phyloP scores from a whole-genome alignment of 1,284 basidiomycete species.

The Trametes pubescens region DNA sequence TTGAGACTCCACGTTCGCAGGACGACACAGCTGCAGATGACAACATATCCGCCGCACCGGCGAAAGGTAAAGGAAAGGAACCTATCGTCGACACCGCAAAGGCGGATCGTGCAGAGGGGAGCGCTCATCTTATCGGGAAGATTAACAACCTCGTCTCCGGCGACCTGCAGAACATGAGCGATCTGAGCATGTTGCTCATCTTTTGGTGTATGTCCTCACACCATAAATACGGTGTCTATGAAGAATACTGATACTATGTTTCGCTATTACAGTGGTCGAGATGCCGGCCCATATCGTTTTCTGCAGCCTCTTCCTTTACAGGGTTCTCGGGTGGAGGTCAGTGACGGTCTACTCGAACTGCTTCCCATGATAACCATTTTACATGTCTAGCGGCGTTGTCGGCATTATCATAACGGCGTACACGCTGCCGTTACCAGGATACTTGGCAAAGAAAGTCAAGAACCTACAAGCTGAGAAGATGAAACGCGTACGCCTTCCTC shows the following conservation, averaged over 20 bases:
- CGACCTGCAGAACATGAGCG: conserved; percentile 23
- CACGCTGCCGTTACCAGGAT: conserved; percentile 60
- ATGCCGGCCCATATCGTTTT: conserved; percentile 43
- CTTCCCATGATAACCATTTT: neutral
- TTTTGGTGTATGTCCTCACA: conserved; percentile 14
- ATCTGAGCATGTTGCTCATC: conserved; percentile 5
- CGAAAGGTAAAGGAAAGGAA: conserved; percentile 30
- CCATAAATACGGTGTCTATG: neutral
- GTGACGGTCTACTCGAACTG: neutral
- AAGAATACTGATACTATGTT: neutral
- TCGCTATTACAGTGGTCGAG: conserved; percentile 10
- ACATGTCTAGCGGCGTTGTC: conserved; percentile 49
- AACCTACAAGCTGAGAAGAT: conserved; percentile 43
- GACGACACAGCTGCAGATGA: neutral
- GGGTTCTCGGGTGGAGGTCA: conserved; percentile 56
- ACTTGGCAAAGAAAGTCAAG: conserved; percentile 42
- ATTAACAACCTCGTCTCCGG: conserved; percentile 48
- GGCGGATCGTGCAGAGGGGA: conserved; percentile 23
- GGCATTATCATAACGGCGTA: conserved; percentile 62
- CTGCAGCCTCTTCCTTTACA: conserved; percentile 53
- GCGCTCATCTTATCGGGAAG: conserved; percentile 54
- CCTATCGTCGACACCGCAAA: neutral
- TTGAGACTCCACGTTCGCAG: neutral
- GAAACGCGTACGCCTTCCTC: conserved; percentile 39
- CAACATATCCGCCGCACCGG: neutral